phyloP scores from a whole-genome alignment of 495 filamentous ascomycete species.

The Cudoniella acicularis region DNA sequence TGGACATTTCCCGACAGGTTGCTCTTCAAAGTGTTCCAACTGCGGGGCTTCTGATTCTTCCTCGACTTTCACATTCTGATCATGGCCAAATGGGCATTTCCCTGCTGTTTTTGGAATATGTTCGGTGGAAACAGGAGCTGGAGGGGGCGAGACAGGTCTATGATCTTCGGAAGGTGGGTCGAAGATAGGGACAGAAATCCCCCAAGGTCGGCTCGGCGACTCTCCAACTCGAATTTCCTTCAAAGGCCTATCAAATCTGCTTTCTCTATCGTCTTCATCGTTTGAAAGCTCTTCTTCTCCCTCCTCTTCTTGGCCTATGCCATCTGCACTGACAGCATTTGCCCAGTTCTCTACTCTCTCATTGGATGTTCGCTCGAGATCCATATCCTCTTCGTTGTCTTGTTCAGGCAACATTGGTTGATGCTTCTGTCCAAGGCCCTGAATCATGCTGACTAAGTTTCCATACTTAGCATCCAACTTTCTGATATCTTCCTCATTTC shows the following conservation, averaged over 20 bases:
- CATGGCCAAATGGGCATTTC: slow-evolving; percentile 49
- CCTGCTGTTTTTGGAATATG: slow-evolving; percentile 32
- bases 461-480: slow-evolving; percentile 91
- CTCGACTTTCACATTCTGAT: slow-evolving; percentile 18
- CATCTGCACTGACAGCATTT: slow-evolving; percentile 56
- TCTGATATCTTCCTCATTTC: slow-evolving; percentile 73
- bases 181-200: slow-evolving; percentile 65
- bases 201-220: slow-evolving; percentile 87
- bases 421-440: slow-evolving; percentile 77
- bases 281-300: slow-evolving; percentile 24
- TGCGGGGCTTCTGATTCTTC: background rate
- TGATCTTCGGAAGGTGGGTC: slow-evolving; percentile 24
- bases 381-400: slow-evolving; percentile 41
- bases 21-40: background rate
- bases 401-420: slow-evolving; percentile 71
- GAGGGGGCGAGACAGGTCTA: slow-evolving; percentile 38
- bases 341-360: slow-evolving; percentile 79
- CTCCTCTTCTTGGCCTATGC: slow-evolving; percentile 33
- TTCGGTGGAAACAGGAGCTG: slow-evolving; percentile 41
- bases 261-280: slow-evolving; percentile 44
- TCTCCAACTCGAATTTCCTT: slow-evolving; percentile 84
- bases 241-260: slow-evolving; percentile 73
- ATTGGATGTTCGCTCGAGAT: slow-evolving; percentile 47
- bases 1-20: slow-evolving; percentile 17
- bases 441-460: slow-evolving; percentile 84